Percentiles rank a stretch among this genome's conserved stretches.
Conservation (phyloP, 345 rosid species). For the Ceriops decandra region DNA sequence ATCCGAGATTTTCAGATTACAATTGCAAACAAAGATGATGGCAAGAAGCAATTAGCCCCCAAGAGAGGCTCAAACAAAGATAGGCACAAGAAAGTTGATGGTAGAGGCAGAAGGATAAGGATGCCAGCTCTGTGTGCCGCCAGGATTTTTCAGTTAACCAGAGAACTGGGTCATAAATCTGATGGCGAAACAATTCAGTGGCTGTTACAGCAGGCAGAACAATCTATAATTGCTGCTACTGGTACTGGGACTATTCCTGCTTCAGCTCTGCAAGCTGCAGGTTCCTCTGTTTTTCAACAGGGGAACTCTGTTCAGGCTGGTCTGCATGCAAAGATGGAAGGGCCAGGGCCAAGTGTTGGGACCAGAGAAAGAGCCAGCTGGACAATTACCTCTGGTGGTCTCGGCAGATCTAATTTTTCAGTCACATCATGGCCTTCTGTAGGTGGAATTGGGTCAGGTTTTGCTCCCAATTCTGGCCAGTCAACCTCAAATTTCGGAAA, state of each 20-base stretch:
- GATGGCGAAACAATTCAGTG: slow-evolving; percentile 97
- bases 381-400: slow-evolving; percentile 50
- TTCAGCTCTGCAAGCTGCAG: slow-evolving; percentile 74
- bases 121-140: slow-evolving; percentile 98
- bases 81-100: slow-evolving; percentile 94
- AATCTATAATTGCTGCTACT: slow-evolving; percentile 82
- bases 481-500: slow-evolving; percentile 10
- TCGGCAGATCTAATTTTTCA: slow-evolving; percentile 35
- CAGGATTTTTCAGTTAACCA: slow-evolving; percentile 87
- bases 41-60: slow-evolving; percentile 56
- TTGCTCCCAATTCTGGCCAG: slow-evolving; percentile 24
- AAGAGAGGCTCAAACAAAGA: slow-evolving; percentile 89
- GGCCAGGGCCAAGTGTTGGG: slow-evolving; percentile 36
- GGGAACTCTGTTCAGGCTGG: slow-evolving; percentile 44
- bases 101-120: slow-evolving; percentile 89
- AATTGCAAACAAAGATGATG: slow-evolving; percentile 52
- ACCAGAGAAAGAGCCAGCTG: slow-evolving; percentile 55
- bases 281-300: slow-evolving; percentile 41
- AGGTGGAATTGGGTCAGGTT: slow-evolving; percentile 43
- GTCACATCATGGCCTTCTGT: slow-evolving; percentile 42
- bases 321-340: slow-evolving; percentile 58
- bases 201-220: slow-evolving; percentile 89
- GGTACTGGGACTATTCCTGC: slow-evolving; percentile 94
- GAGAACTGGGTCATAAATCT: slow-evolving; percentile 93
- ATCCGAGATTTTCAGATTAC: slow-evolving; percentile 68